A percentile compares a stretch with the other conserved stretches of the same genome.
These are phyloP conservation scores for Leucocoprinus birnbaumii DNA, from an alignment of 768 basidiomycete genomes.

Conservation along the genomic window DNA sequence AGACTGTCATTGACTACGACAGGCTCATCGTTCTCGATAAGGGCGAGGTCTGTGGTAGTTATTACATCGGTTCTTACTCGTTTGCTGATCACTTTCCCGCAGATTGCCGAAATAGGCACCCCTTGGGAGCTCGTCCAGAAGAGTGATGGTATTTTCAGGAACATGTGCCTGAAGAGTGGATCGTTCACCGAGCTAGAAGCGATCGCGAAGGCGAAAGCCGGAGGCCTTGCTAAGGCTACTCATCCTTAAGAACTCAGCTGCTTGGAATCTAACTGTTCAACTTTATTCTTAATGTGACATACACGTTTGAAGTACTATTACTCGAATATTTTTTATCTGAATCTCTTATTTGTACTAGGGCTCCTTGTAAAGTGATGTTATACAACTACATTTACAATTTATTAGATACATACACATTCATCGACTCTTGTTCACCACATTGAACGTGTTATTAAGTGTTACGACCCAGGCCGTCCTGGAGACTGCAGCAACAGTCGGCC, in stretches of 20 bases:
- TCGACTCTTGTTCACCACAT: neutral
- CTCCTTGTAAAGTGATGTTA: too few species aligned
- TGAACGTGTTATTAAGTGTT: slow-evolving; percentile 30
- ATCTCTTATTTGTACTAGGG: too few species aligned
- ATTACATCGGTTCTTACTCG: neutral
- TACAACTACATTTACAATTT: too few species aligned
- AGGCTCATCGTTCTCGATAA: slow-evolving; percentile 79
- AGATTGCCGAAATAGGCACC: slow-evolving; percentile 69
- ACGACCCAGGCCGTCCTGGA: slow-evolving; percentile 31
- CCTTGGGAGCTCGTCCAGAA: slow-evolving; percentile 65
- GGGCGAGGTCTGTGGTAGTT: slow-evolving; percentile 40
- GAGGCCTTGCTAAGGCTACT: neutral
- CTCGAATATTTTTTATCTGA: too few species aligned
- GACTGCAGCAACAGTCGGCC: slow-evolving; percentile 15
- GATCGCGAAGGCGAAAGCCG: slow-evolving; percentile 48
- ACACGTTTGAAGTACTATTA: too few species aligned
- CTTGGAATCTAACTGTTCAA: too few species aligned
- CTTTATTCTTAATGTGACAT: too few species aligned
- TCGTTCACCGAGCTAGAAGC: slow-evolving; percentile 59
- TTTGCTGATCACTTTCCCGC: neutral
- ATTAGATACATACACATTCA: too few species aligned
- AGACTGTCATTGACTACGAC: slow-evolving; percentile 81
- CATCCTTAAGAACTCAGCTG: too few species aligned
- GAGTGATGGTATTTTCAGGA: slow-evolving; percentile 61
- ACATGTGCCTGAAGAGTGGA: slow-evolving; percentile 72